A percentile compares a stretch with the other conserved stretches of the same genome.
phyloP scores from a whole-genome alignment of 768 basidiomycete species.

The Trametes gibbosa region DNA sequence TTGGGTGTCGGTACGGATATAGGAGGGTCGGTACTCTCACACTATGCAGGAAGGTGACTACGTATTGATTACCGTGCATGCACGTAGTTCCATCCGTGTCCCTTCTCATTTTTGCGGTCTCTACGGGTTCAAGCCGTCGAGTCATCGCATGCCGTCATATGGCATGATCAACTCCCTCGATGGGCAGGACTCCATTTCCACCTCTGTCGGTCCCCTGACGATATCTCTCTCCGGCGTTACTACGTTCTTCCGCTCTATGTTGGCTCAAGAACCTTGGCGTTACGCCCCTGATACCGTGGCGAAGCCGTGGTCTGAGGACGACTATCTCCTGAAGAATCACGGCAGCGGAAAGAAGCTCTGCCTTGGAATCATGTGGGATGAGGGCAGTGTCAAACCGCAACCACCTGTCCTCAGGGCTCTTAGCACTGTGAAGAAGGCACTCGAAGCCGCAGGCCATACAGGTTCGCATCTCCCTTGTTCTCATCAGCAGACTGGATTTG shows the following conservation, averaged over 20 bases:
- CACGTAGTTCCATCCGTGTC: slow-evolving; percentile 53
- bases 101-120: slow-evolving; percentile 63
- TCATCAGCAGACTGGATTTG: background rate
- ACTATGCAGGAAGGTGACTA: background rate
- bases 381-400: slow-evolving; percentile 31
- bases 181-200: slow-evolving; percentile 55
- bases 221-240: slow-evolving; percentile 34
- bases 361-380: slow-evolving; percentile 33
- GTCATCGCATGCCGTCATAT: slow-evolving; percentile 63
- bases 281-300: slow-evolving; percentile 32
- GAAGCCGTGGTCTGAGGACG: slow-evolving; percentile 27
- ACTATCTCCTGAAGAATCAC: slow-evolving; percentile 28
- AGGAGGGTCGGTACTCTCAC: slow-evolving; percentile 53
- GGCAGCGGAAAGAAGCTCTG: slow-evolving; percentile 31
- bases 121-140: slow-evolving; percentile 68
- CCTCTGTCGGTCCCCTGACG: slow-evolving; percentile 38
- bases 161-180: slow-evolving; percentile 63
- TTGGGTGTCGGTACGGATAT: slow-evolving; percentile 78
- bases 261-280: slow-evolving; percentile 38
- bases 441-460: slow-evolving; percentile 34
- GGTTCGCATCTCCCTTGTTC: slow-evolving; percentile 18
- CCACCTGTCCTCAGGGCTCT: slow-evolving; percentile 36
- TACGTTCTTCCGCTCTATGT: slow-evolving; percentile 58
- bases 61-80: background rate
- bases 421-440: slow-evolving; percentile 30